These are phyloP conservation scores for Dentipellis fragilis DNA, from an alignment of 768 basidiomycete genomes.

Conservation along the genomic window DNA sequence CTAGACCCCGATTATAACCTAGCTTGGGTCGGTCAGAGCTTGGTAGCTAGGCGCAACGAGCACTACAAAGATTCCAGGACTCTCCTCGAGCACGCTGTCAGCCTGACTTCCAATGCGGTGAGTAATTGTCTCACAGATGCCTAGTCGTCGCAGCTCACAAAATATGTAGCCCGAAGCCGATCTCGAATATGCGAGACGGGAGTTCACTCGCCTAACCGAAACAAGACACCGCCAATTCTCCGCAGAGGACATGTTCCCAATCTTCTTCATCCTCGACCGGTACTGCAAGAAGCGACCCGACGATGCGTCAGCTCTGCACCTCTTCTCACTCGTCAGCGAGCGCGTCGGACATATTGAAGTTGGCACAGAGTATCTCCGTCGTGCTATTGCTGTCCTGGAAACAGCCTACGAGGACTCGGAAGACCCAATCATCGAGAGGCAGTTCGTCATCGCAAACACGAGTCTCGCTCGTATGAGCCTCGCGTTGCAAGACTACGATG, in stretches of 20 bases:
- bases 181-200: conserved; percentile 57
- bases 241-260: conserved; percentile 49
- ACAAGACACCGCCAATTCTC: conserved; percentile 15
- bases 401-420: conserved; percentile 82
- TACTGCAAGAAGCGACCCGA: conserved; percentile 58
- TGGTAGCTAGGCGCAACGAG: conserved; percentile 53
- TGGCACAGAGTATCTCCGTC: conserved; percentile 44
- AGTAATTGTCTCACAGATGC: conserved; percentile 15
- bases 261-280: conserved; percentile 74
- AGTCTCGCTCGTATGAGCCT: conserved; percentile 74
- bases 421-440: conserved; percentile 63
- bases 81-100: conserved; percentile 65
- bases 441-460: conserved; percentile 71
- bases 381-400: conserved; percentile 70
- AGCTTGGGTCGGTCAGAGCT: conserved; percentile 87
- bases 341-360: conserved; percentile 61
- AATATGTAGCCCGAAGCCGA: conserved; percentile 65
- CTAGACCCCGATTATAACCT: conserved; percentile 83
- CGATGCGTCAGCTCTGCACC: conserved; percentile 71
- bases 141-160: conserved; percentile 9
- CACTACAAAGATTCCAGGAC: conserved; percentile 53
- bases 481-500: conserved; percentile 44
- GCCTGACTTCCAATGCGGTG: conserved; percentile 49
- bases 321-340: conserved; percentile 81
- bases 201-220: conserved; percentile 34